phyloP scores from a whole-genome alignment of 208 protist species.

The Borovskyia barvae region DNA sequence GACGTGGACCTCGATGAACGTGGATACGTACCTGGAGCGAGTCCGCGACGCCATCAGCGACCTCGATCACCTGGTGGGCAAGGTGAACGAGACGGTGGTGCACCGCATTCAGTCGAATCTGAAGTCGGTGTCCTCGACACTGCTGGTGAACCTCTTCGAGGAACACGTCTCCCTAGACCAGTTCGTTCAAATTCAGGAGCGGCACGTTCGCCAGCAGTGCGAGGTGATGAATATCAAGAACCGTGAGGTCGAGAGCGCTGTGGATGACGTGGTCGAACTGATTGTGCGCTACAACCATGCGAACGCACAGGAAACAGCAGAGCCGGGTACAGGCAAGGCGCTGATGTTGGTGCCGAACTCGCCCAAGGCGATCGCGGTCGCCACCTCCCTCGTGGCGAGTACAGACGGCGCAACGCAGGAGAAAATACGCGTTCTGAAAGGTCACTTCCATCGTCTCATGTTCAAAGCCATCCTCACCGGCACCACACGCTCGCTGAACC shows the following conservation, averaged over 20 bases:
- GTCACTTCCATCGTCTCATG: constrained; percentile 91
- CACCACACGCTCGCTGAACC: constrained; percentile 88
- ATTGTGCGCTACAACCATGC: constrained; percentile 50
- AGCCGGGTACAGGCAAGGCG: constrained; percentile 81
- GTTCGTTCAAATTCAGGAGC: constrained; percentile 91
- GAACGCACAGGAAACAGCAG: constrained; percentile 16
- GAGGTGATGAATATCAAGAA: constrained; percentile 93
- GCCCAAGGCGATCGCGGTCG: constrained; percentile 71
- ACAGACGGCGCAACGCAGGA: constrained; percentile 66
- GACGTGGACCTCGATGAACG: constrained; percentile 96
- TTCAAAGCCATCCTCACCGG: constrained; percentile 91
- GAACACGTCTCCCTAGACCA: constrained; percentile 87
- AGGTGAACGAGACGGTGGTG: constrained; percentile 93
- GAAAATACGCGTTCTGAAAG: constrained; percentile 81
- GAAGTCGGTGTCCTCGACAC: constrained; percentile 80
- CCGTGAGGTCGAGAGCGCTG: constrained; percentile 90
- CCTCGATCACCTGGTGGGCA: constrained; percentile 74
- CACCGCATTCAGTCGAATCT: constrained; percentile 93
- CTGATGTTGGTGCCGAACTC: constrained; percentile 88
- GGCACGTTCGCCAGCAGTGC: constrained; percentile 89
- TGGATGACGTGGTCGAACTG: constrained; percentile 83
- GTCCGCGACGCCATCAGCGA: constrained; percentile 80
- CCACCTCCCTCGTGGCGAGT: too few relatives aligned
- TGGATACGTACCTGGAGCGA: constrained; percentile 91
- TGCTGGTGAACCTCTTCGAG: constrained; percentile 85